These are phyloP conservation scores for Penicillium glabrum DNA, from an alignment of 2,329 filamentous ascomycete species.

Conservation along the genomic window DNA sequence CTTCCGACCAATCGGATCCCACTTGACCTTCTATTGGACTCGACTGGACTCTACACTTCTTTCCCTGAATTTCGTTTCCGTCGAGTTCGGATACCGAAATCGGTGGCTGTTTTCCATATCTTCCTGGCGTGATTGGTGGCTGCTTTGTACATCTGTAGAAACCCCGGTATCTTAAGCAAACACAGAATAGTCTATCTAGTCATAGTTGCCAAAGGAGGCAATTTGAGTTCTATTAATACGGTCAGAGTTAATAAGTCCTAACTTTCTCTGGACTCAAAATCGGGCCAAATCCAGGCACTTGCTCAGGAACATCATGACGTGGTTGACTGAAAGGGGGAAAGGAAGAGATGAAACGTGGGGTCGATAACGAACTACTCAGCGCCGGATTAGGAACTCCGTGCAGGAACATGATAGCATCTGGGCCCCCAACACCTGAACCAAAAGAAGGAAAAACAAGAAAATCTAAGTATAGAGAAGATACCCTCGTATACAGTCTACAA, in stretches of 20 bases:
- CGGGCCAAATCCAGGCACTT: not conserved
- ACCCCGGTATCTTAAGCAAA: not conserved
- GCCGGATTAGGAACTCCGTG: not conserved
- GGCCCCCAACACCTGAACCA: not conserved
- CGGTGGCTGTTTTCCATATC: not conserved
- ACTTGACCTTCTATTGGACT: not conserved
- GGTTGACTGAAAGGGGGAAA: not conserved
- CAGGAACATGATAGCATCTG: not conserved
- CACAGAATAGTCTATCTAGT: too few species aligned
- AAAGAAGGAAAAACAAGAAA: not conserved
- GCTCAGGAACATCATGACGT: not conserved
- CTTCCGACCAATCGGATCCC: not conserved
- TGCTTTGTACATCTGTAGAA: not conserved
- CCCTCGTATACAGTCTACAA: not conserved
- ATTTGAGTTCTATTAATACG: not conserved
- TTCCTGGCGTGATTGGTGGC: too few species aligned
- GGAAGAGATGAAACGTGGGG: not conserved
- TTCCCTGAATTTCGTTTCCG: not conserved
- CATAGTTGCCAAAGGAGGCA: too few species aligned
- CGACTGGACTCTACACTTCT: not conserved
- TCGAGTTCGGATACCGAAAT: not conserved
- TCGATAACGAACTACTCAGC: not conserved
- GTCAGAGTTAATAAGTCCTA: not conserved
- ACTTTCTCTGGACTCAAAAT: not conserved
- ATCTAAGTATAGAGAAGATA: not conserved